These are phyloP conservation scores for Papilionanthe hybrid DNA, from an alignment of 116 monocot genomes.

Conservation along the genomic window DNA sequence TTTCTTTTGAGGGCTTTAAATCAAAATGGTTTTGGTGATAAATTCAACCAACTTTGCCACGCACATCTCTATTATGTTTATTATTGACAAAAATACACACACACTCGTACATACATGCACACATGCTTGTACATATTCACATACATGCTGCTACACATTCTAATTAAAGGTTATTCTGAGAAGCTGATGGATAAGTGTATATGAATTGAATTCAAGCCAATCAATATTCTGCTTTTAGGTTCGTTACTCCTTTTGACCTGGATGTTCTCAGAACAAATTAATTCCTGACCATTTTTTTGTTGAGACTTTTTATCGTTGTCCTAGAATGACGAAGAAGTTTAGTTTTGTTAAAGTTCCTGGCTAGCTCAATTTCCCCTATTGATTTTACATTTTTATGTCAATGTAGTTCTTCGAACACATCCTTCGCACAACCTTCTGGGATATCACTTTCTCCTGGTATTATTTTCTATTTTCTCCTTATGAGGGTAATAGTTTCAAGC, in stretches of 20 bases:
- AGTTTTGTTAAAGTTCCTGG: background rate
- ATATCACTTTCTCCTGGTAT: constrained; percentile 81
- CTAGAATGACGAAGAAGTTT: background rate
- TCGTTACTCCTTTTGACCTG: no score
- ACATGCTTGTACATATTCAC: no score
- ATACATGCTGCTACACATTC: no score
- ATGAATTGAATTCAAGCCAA: background rate
- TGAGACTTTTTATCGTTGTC: background rate
- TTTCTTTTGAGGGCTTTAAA: no score
- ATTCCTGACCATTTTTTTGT: background rate
- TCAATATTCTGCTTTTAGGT: no score
- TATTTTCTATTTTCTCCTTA: background rate
- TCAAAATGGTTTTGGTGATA: no score
- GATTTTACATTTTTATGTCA: constrained; percentile 8
- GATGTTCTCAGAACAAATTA: background rate
- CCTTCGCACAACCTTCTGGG: constrained; percentile 98
- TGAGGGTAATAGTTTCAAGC: constrained; percentile 1
- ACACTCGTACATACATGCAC: no score
- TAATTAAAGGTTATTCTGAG: background rate
- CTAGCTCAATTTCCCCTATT: background rate
- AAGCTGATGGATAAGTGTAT: background rate
- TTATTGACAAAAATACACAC: no score
- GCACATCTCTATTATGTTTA: no score
- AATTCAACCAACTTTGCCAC: no score
- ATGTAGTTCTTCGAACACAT: constrained; percentile 69